Evolutionary conservation across 331 rosid genomes (phyloP).

Genomic region (Acacia concinna): DNA sequence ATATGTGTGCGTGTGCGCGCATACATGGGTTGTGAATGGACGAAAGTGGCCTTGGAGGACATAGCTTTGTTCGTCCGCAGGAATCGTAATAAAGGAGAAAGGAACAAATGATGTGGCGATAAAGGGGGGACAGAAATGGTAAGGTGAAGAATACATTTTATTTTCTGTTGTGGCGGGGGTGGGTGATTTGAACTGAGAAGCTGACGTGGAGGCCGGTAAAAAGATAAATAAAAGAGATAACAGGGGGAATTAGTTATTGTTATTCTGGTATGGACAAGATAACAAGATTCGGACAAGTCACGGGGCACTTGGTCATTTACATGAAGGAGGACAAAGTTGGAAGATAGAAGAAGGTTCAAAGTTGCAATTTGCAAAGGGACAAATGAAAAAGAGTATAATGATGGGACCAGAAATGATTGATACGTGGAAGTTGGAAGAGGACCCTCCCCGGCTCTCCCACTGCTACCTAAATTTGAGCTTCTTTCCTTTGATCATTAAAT

Average conservation of each 20-base stretch:
- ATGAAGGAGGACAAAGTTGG: neutral
- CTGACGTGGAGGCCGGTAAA: neutral
- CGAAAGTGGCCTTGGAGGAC: neutral
- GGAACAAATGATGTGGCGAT: slow-evolving; percentile 28
- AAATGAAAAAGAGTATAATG: neutral
- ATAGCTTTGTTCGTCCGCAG: slow-evolving; percentile 34
- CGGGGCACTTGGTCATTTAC: slow-evolving; percentile 25
- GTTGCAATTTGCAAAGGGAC: neutral
- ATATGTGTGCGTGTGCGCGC: neutral
- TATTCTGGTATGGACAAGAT: neutral
- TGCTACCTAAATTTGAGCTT: too few relatives aligned
- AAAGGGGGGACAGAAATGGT: neutral
- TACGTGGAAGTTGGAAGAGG: too few relatives aligned
- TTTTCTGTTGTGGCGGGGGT: neutral
- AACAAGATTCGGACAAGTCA: slow-evolving; percentile 28
- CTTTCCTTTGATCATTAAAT: too few relatives aligned
- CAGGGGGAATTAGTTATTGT: neutral
- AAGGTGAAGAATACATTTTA: neutral
- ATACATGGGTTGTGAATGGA: neutral
- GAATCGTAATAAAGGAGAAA: slow-evolving; percentile 37
- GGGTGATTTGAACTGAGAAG: slow-evolving; percentile 15
- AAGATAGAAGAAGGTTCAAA: neutral
- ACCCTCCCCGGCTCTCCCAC: too few relatives aligned
- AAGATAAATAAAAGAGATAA: neutral
- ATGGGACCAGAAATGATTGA: neutral